Evolutionary conservation across 176 grass and related monocot species (phyloP), one percentile per base, ranked within the genome.

Genomic region (Urochloa ruziziensis): DNA sequence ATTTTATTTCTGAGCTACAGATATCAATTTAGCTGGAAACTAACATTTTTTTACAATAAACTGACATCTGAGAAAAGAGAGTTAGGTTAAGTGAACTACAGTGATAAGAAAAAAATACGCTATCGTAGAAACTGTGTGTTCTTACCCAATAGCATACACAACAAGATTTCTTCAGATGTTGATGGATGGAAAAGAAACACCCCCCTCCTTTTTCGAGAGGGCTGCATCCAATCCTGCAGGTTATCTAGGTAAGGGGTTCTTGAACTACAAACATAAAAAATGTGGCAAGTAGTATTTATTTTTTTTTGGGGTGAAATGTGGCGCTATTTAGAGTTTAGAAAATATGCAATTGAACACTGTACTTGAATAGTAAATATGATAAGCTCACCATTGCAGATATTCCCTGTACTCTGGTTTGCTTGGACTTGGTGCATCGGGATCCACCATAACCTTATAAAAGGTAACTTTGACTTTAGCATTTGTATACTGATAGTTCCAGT

Each of bases 391-490:
- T 40, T 99, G 91, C 39, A 99, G 80, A 84, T 96, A 90, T 90
- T 99, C 96, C 78, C 91, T 90, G 86, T 96, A 77, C 65, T 85
- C 92, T 90, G 96, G 96, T 90, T 95, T 99, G 89, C 93, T 99
- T 62, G 96, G 96, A 82, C 96, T 99, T 83, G 96, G 96, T 48
- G 96, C 87, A 87, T 99, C 96, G 64, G 96, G 96, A 82, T 99
- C 96, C 78, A 99, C 93, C 96, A 96, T 96, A 73, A 96, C 93
- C 96, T 97, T 88, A 43, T 34, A 77, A 84, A 58, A 89, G 32
- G 72, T 21, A 81, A 78, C 17, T 71, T 61, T 73, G 18, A 17
- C 67, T 65, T 83, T 56, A 86, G 87, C 46, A 83, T 84, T 89
- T 42, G 30, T 33, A 73, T 71, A 53, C 84, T 61, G 29, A 78